Conservation (phyloP, 78 protist species). For the Thecamonas trahens region DNA sequence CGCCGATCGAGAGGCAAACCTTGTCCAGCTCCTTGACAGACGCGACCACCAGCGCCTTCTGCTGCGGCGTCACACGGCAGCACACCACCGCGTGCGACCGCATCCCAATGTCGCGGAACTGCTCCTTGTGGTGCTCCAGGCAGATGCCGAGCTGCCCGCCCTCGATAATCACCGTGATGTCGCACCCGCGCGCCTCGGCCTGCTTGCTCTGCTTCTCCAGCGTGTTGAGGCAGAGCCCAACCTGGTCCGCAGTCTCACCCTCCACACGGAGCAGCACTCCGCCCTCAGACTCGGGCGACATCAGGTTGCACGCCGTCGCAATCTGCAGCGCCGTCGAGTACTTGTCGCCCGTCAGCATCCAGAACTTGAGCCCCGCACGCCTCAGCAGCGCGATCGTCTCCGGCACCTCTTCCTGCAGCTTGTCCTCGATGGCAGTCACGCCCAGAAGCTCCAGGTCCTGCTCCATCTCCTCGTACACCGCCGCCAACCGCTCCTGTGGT, state of each 20-base stretch:
- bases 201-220: background rate
- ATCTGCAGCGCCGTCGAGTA: slow-evolving; percentile 89
- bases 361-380: slow-evolving; percentile 74
- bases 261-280: too few species aligned
- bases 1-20: slow-evolving; percentile 84
- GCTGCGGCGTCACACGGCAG: slow-evolving; percentile 86
- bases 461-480: slow-evolving; percentile 44
- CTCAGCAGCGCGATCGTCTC: slow-evolving; percentile 38
- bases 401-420: slow-evolving; percentile 73
- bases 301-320: slow-evolving; percentile 69
- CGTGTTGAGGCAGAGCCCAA: slow-evolving; percentile 6
- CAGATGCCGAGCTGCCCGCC: slow-evolving; percentile 8
- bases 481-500: slow-evolving; percentile 16
- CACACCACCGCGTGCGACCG: slow-evolving; percentile 55
- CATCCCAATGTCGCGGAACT: slow-evolving; percentile 10
- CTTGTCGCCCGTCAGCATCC: slow-evolving; percentile 98
- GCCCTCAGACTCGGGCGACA: slow-evolving; percentile 12
- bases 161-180: slow-evolving; percentile 21
- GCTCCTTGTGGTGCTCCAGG: background rate
- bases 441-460: slow-evolving; percentile 72
- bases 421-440: slow-evolving; percentile 92
- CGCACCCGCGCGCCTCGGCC: background rate
- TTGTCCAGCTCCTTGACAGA: slow-evolving; percentile 30
- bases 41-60: slow-evolving; percentile 75
- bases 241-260: too few species aligned